Percentiles rank a stretch among this genome's conserved stretches.
These are phyloP conservation scores for Chlorella sp. DNA, from an alignment of 139 green algal species.

Conservation along the genomic window DNA sequence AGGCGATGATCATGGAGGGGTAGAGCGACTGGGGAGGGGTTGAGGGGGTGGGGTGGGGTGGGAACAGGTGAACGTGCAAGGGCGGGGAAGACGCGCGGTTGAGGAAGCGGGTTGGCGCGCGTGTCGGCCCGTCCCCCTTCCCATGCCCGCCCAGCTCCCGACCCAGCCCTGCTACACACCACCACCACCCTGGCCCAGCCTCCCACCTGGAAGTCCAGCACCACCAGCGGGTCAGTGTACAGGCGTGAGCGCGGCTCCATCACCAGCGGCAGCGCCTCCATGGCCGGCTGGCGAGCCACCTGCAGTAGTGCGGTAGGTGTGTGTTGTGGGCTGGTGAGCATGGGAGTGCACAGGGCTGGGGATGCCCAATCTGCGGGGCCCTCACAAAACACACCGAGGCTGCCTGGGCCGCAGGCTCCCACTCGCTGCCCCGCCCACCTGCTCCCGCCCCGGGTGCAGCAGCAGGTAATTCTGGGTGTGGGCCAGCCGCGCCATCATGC, in stretches of 20 bases:
- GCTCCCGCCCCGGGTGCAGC: background rate
- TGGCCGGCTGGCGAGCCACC: slow-evolving; percentile 79
- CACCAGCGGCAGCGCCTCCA: slow-evolving; percentile 94
- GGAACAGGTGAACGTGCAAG: background rate
- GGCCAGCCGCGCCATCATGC: slow-evolving; percentile 89
- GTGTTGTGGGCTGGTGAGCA: too few relatives aligned
- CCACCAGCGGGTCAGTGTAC: slow-evolving; percentile 86
- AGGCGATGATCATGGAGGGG: slow-evolving; percentile 96
- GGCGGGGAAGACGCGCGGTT: background rate
- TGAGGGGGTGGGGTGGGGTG: background rate
- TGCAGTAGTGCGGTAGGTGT: too few relatives aligned
- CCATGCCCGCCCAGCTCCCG: background rate
- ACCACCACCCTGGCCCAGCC: background rate
- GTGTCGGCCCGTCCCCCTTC: too few relatives aligned
- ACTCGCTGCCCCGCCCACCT: too few relatives aligned
- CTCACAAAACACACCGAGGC: too few relatives aligned
- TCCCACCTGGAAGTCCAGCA: slow-evolving; percentile 95
- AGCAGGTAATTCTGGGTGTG: slow-evolving; percentile 95
- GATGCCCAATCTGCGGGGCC: too few relatives aligned
- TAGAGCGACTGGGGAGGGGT: slow-evolving; percentile 79
- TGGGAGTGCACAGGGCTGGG: too few relatives aligned
- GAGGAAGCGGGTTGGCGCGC: background rate
- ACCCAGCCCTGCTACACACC: background rate
- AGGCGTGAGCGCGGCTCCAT: slow-evolving; percentile 93
- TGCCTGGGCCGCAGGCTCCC: too few relatives aligned